phyloP scores from a whole-genome alignment of 495 filamentous ascomycete species.

The Delitschia confertaspora region DNA sequence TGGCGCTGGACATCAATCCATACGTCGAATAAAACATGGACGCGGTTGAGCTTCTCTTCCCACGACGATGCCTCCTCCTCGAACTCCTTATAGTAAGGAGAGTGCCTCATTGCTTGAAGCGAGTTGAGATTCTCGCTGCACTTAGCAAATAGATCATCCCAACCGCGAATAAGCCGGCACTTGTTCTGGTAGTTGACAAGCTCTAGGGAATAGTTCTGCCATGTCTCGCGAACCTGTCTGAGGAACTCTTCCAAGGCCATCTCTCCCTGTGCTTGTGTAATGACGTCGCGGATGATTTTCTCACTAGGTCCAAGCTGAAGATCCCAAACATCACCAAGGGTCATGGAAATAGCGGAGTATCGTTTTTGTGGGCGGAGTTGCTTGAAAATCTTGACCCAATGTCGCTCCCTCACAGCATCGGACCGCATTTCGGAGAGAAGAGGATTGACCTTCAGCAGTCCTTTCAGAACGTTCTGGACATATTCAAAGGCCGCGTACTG shows the following conservation, averaged over 20 bases:
- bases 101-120: slow-evolving; percentile 96
- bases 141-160: slow-evolving; percentile 96
- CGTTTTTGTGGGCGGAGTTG: slow-evolving; percentile 79
- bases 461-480: slow-evolving; percentile 81
- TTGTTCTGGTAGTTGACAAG: slow-evolving; percentile 97
- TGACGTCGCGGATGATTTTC: slow-evolving; percentile 77
- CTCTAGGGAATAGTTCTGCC: slow-evolving; percentile 89
- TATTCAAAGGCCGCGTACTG: slow-evolving; percentile 99
- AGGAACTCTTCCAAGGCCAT: slow-evolving; percentile 98
- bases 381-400: slow-evolving; percentile 98
- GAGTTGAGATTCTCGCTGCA: slow-evolving; percentile 98
- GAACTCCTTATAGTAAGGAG: slow-evolving; percentile 97
- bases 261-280: slow-evolving; percentile 91
- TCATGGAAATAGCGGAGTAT: slow-evolving; percentile 87
- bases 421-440: slow-evolving; percentile 88
- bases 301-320: slow-evolving; percentile 81
- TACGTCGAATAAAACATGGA: slow-evolving; percentile 95
- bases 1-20: slow-evolving; percentile 99
- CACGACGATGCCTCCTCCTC: slow-evolving; percentile 92
- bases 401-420: slow-evolving; percentile 87
- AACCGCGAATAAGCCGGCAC: slow-evolving; percentile 90
- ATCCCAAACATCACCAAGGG: slow-evolving; percentile 96
- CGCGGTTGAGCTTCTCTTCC: slow-evolving; percentile 96
- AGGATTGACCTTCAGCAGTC: slow-evolving; percentile 79
- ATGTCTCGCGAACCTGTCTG: slow-evolving; percentile 91